Evolutionary conservation across 805 yeast genomes (phyloP).

Genomic region (Cyberlindnera mrakii): DNA sequence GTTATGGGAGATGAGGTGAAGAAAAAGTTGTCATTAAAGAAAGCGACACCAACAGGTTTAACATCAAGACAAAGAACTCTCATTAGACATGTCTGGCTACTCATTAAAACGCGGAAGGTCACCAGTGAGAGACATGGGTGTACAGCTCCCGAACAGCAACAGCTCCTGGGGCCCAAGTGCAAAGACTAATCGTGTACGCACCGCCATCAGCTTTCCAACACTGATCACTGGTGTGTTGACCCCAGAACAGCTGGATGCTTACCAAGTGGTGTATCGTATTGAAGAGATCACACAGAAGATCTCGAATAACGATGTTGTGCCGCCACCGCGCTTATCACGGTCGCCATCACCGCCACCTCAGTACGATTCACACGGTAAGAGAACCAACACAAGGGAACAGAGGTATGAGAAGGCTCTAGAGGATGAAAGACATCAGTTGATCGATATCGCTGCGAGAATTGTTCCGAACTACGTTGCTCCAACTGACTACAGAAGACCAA

Average conservation of each 20-base stretch:
- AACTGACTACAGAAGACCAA: slow-evolving; percentile 62
- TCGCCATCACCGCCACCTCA: slow-evolving; percentile 92
- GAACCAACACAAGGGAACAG: slow-evolving; percentile 78
- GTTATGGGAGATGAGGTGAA: no score
- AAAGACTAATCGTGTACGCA: slow-evolving; percentile 6
- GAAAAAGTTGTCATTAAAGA: no score
- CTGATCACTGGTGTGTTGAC: slow-evolving; percentile 44
- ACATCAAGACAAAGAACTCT: no score
- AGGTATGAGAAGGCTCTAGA: slow-evolving; percentile 59
- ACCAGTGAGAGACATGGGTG: background rate
- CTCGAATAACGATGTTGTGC: slow-evolving; percentile 41
- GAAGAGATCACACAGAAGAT: slow-evolving; percentile 71
- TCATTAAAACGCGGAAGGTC: slow-evolving; percentile 2
- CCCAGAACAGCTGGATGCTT: slow-evolving; percentile 73
- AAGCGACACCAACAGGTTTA: no score
- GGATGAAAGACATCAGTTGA: slow-evolving; percentile 71
- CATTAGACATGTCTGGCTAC: slow-evolving; percentile 2
- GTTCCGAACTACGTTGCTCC: slow-evolving; percentile 83
- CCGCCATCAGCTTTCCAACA: slow-evolving; percentile 31
- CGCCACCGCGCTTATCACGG: slow-evolving; percentile 40
- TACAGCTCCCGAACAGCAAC: background rate
- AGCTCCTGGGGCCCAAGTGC: slow-evolving; percentile 16
- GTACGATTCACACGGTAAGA: slow-evolving; percentile 76
- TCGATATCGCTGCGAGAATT: slow-evolving; percentile 65
- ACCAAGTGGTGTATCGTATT: slow-evolving; percentile 64